Evolutionary conservation across 2,329 filamentous ascomycete species (phyloP).

Genomic region (Penicillium sp.): DNA sequence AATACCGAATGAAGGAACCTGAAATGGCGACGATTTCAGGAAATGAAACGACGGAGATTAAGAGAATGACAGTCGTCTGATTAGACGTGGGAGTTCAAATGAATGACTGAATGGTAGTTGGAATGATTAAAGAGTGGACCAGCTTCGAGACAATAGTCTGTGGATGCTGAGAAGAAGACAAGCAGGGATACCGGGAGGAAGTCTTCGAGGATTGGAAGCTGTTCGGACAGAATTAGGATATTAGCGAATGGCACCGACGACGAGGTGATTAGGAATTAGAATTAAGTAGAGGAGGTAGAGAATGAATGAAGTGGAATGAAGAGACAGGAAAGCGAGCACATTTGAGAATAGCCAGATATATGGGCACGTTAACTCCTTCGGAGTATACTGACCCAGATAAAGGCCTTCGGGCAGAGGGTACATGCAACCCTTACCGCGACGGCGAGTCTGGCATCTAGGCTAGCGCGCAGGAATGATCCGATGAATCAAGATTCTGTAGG

Average conservation of each 20-base stretch:
- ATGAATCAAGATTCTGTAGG: slow-evolving; percentile 34
- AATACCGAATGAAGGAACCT: slow-evolving; percentile 42
- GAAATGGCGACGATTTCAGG: slow-evolving; percentile 24
- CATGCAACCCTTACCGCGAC: slow-evolving; percentile 45
- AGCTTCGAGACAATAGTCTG: slow-evolving; percentile 42
- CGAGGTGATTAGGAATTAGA: slow-evolving; percentile 2
- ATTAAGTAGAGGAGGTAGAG: slow-evolving; percentile 10
- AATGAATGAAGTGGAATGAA: slow-evolving; percentile 1
- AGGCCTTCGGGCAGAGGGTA: slow-evolving; percentile 41
- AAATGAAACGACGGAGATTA: slow-evolving; percentile 45
- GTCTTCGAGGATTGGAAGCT: slow-evolving; percentile 34
- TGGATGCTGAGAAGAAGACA: slow-evolving; percentile 30
- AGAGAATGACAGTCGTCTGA: slow-evolving; percentile 54
- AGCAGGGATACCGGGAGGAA: slow-evolving; percentile 30
- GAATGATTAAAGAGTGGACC: slow-evolving; percentile 49
- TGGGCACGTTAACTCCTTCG: slow-evolving; percentile 25
- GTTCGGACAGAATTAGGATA: slow-evolving; percentile 23
- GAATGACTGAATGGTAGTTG: slow-evolving; percentile 62
- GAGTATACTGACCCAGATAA: slow-evolving; percentile 44
- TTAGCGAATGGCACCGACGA: slow-evolving; percentile 26
- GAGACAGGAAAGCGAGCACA: slow-evolving; percentile 4
- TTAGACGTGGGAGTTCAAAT: slow-evolving; percentile 35
- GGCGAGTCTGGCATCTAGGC: slow-evolving; percentile 48
- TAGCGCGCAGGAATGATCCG: slow-evolving; percentile 43
- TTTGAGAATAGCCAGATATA: slow-evolving; percentile 15